Percentiles rank a stretch among this genome's conserved stretches.
These are phyloP conservation scores for Colletotrichum sidae DNA, from an alignment of 2,329 filamentous ascomycete genomes.

Conservation along the genomic window DNA sequence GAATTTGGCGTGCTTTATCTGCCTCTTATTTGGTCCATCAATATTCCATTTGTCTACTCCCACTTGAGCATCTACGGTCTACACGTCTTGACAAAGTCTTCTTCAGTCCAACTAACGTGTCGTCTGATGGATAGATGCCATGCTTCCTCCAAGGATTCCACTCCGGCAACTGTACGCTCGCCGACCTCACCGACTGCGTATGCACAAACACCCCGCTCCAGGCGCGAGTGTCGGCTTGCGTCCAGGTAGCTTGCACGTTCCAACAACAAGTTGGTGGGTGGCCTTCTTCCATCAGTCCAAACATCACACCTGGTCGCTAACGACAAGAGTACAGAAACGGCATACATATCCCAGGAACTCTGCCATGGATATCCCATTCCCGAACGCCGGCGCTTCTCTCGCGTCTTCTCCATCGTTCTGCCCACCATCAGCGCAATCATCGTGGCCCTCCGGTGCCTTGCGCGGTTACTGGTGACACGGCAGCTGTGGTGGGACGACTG, in stretches of 20 bases:
- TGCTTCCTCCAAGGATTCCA: conserved; percentile 28
- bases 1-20: too few species aligned
- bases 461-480: conserved; percentile 13
- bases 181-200: conserved; percentile 20
- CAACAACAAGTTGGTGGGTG: conserved; percentile 24
- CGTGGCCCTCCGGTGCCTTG: conserved; percentile 24
- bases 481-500: conserved; percentile 36
- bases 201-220: conserved; percentile 31
- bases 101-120: background rate
- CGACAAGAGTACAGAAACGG: background rate
- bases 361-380: conserved; percentile 20
- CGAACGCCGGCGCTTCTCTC: conserved; percentile 5
- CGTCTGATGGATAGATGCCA: conserved; percentile 8
- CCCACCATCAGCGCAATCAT: conserved; percentile 9
- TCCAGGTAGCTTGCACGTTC: conserved; percentile 29
- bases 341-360: conserved; percentile 6
- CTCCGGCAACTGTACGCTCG: conserved; percentile 19
- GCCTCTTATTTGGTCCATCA: accelerated
- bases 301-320: background rate
- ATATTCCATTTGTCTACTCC: too few species aligned
- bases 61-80: too few species aligned
- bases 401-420: conserved; percentile 18
- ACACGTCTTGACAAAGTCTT: background rate
- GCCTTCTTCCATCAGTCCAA: background rate
- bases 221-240: conserved; percentile 28